Evolutionary conservation across 2,329 filamentous ascomycete genomes (phyloP).

Genomic region (Mycocentrospora acerina): DNA sequence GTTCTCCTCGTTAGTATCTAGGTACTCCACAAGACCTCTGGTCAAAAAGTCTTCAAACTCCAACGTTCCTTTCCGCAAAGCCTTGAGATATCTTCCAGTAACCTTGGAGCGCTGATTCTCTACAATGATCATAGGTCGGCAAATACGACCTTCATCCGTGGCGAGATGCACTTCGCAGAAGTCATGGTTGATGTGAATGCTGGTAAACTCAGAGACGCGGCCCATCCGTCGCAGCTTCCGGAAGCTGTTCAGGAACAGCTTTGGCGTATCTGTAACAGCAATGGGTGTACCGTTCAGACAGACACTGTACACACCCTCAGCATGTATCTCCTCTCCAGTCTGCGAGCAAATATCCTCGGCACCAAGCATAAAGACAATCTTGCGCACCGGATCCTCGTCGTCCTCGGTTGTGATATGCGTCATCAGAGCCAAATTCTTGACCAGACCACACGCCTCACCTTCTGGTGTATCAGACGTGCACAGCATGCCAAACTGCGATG

Average conservation of each 20-base stretch:
- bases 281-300: conserved; percentile 95
- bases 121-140: conserved; percentile 92
- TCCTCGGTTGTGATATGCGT: conserved; percentile 98
- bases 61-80: conserved; percentile 79
- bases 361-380: conserved; percentile 83
- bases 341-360: conserved; percentile 79
- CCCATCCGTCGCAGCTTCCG: conserved; percentile 84
- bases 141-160: conserved; percentile 95
- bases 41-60: conserved; percentile 94
- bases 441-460: conserved; percentile 95
- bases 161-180: conserved; percentile 91
- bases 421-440: conserved; percentile 98
- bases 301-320: conserved; percentile 80
- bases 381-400: conserved; percentile 85
- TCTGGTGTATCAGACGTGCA: conserved; percentile 97
- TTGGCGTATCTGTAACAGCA: conserved; percentile 81
- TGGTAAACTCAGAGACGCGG: conserved; percentile 92
- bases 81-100: conserved; percentile 73
- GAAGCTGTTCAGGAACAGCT: conserved; percentile 82
- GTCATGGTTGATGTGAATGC: conserved; percentile 93
- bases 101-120: conserved; percentile 84
- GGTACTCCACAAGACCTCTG: conserved; percentile 88
- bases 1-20: conserved; percentile 98
- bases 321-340: conserved; percentile 83
- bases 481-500: conserved; percentile 97